Evolutionary conservation across 2,329 filamentous ascomycete species (phyloP), one percentile per base, ranked within the genome.

Genomic region (Monosporascus sp.): DNA sequence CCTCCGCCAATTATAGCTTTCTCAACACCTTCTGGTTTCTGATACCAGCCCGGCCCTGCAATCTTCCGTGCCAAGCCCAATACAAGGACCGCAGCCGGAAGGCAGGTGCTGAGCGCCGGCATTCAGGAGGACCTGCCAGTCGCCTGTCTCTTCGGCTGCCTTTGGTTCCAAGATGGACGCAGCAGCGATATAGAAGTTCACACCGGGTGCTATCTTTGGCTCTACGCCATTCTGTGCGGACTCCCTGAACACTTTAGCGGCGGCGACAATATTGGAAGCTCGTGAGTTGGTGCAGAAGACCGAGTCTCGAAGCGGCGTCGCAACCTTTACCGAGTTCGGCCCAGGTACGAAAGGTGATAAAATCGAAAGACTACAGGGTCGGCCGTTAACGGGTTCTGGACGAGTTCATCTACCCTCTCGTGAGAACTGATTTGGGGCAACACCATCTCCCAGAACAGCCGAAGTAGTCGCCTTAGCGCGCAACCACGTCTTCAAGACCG

Each of bases 111-210:
- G 72, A 0, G 89, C 90, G 17, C 91, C 92, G 18, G 91, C 90
- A 7, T 90, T 85, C 1, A 95, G 67, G n/a, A 97, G 77, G 2
- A 81, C 74, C 69, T 96, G 87, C 92, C 92, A 97, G 69, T 93
- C 88, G 8, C 93, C 92, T 0, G 82, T 77, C 52, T 86, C 86
- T 69, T 96, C 90, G 1, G 92, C 88, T 1, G 80, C 77, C 53
- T 82, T 70, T 68, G 96, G 91, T 68, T 97, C 92, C 0, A 81
- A 77, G 0, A 83, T 65, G 0, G 92, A 97, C 1, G 93, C 93
- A 0, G 93, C 91, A 0, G 92, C 88, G 56, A 97, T 88, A 71
- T 97, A 97, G 65, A 97, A 85, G 52, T 92, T 80, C 42, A 97
- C 90, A 27, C 86, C 83, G 0, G 82, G 74, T 0, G 89, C 85